Conservation (phyloP, 257 asterid species). For the Plantago major region DNA sequence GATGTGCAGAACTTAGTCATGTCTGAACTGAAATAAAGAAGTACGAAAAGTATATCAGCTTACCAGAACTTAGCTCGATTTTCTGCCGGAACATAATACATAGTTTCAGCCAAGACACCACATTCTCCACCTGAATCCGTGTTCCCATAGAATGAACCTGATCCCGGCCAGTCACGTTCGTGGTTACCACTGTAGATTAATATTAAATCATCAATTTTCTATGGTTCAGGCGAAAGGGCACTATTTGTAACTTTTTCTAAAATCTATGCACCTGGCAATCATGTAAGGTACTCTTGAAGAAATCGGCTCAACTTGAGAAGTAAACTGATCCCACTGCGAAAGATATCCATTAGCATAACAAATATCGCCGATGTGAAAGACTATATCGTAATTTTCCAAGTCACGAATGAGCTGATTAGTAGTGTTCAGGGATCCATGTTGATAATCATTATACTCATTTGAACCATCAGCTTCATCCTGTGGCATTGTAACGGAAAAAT, state of each 20-base stretch:
- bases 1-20: not conserved
- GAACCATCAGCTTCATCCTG: constrained; percentile 98
- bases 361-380: constrained; percentile 59
- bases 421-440: constrained; percentile 79
- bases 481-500: not conserved
- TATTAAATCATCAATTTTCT: constrained; percentile 10
- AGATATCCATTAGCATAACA: constrained; percentile 61
- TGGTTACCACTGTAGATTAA: constrained; percentile 55
- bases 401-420: constrained; percentile 71
- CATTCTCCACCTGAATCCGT: constrained; percentile 64
- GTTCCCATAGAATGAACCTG: constrained; percentile 55
- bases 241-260: not conserved
- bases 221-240: not conserved
- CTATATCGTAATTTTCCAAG: constrained; percentile 56
- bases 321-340: constrained; percentile 60
- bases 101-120: constrained; percentile 48
- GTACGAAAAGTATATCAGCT: not conserved
- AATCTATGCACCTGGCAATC: constrained; percentile 67
- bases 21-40: too few species aligned
- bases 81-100: constrained; percentile 51
- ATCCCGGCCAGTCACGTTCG: constrained; percentile 54
- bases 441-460: constrained; percentile 71
- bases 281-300: constrained; percentile 59
- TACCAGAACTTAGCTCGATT: constrained; percentile 56
- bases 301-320: constrained; percentile 41